phyloP scores from a whole-genome alignment of 768 basidiomycete species.

The Cystobasidium tubakii region DNA sequence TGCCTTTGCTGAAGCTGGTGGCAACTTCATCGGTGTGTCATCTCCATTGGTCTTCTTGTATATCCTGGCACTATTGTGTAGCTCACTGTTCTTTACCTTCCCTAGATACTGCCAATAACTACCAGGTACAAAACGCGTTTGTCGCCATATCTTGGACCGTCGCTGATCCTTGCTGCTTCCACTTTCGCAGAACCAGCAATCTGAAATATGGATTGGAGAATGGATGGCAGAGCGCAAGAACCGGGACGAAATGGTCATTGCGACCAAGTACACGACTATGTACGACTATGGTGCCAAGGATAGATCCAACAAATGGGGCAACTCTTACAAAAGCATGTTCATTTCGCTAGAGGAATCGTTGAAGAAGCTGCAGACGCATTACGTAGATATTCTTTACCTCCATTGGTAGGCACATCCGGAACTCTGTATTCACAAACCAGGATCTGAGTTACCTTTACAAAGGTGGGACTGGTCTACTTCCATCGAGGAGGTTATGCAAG shows the following conservation, averaged over 20 bases:
- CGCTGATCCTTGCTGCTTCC: no score
- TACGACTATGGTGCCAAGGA: slow-evolving; percentile 35
- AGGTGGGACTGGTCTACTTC: slow-evolving; percentile 56
- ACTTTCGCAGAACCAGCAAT: slow-evolving; percentile 56
- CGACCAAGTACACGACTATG: slow-evolving; percentile 49
- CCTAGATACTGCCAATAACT: slow-evolving; percentile 52
- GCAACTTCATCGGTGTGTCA: slow-evolving; percentile 52
- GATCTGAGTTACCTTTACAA: no score
- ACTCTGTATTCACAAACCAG: no score
- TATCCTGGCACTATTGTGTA: not conserved
- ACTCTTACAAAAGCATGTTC: slow-evolving; percentile 54
- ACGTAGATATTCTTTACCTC: slow-evolving; percentile 55
- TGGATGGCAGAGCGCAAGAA: slow-evolving; percentile 53
- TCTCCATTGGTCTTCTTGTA: not conserved
- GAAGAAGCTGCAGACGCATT: slow-evolving; percentile 59
- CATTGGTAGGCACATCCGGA: slow-evolving; percentile 47
- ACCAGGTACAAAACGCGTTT: no score
- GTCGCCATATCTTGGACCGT: no score
- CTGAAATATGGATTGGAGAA: slow-evolving; percentile 57
- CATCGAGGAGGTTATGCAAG: slow-evolving; percentile 59
- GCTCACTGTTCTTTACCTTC: no score
- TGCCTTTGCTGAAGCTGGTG: slow-evolving; percentile 53
- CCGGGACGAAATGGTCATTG: slow-evolving; percentile 54
- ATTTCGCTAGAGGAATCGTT: slow-evolving; percentile 53
- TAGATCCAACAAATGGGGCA: slow-evolving; percentile 53